A percentile compares a stretch with the other conserved stretches of the same genome.
Conservation (phyloP, 2,329 filamentous ascomycete species). For the Aurifilum marmelostoma region DNA sequence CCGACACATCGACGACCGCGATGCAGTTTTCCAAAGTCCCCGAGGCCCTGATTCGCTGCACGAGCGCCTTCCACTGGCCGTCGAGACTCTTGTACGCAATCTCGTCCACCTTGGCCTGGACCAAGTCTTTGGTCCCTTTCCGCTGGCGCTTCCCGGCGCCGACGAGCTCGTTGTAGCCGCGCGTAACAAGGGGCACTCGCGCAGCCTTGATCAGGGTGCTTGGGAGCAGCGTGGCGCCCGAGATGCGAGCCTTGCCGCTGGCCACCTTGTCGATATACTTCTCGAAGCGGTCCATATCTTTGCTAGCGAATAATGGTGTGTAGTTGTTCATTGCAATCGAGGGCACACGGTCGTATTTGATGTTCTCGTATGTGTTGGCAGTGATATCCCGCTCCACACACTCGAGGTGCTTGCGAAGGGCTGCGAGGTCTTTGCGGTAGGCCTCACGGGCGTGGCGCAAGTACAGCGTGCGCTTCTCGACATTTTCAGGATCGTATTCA, state of each 20-base stretch:
- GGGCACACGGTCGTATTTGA: constrained; percentile 61
- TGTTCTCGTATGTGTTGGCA: constrained; percentile 49
- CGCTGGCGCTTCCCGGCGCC: constrained; percentile 4
- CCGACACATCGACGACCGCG: constrained; percentile 61
- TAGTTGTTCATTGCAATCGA: constrained; percentile 61
- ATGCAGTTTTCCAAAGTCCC: constrained; percentile 57
- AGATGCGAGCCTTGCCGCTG: constrained; percentile 52
- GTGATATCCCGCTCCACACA: constrained; percentile 58
- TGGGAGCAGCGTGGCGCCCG: constrained; percentile 59
- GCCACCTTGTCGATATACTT: constrained; percentile 54
- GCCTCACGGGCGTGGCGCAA: constrained; percentile 57
- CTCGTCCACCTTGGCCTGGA: constrained; percentile 37
- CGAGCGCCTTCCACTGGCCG: constrained; percentile 60
- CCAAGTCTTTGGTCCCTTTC: constrained; percentile 30
- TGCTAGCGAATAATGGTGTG: constrained; percentile 50
- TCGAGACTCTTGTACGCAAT: constrained; percentile 46
- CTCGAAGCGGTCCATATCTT: constrained; percentile 54
- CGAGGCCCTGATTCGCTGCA: constrained; percentile 60
- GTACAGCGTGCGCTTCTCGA: constrained; percentile 50
- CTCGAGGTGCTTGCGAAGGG: constrained; percentile 55
- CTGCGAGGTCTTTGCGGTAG: constrained; percentile 55
- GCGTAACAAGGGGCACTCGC: no score
- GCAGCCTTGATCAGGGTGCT: constrained; percentile 47
- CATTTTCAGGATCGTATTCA: constrained; percentile 37
- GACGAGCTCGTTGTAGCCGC: no score